phyloP scores from a whole-genome alignment of 495 filamentous ascomycete genomes.

The Xylaria acuta region DNA sequence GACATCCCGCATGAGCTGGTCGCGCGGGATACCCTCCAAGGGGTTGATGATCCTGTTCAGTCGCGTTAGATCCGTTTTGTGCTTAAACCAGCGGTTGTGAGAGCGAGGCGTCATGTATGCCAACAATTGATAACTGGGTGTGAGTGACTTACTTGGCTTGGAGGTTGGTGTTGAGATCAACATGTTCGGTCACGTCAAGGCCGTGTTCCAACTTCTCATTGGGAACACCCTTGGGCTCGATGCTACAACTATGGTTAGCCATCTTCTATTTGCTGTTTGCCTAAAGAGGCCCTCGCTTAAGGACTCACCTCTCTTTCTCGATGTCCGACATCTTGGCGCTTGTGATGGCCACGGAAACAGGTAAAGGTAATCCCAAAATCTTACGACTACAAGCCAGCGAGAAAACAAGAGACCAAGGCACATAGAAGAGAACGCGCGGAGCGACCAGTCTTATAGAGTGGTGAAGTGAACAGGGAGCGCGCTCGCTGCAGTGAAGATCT shows the following conservation, averaged over 20 bases:
- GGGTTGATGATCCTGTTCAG: constrained; percentile 61
- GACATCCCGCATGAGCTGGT: constrained; percentile 61
- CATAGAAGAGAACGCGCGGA: background rate
- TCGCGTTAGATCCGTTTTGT: constrained; percentile 24
- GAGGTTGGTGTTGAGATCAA: constrained; percentile 54
- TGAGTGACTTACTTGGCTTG: constrained; percentile 49
- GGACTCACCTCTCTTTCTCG: constrained; percentile 17
- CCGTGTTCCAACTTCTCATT: constrained; percentile 45
- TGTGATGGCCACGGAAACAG: constrained; percentile 11
- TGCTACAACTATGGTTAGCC: background rate
- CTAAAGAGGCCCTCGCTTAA: background rate
- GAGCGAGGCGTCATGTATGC: background rate
- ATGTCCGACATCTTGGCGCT: constrained; percentile 26
- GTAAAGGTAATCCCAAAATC: background rate
- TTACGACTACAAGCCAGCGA: constrained; percentile 9
- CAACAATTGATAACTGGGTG: background rate
- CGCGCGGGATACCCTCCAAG: constrained; percentile 59
- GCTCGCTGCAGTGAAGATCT: background rate
- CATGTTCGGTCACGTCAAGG: constrained; percentile 39
- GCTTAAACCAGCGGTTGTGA: background rate
- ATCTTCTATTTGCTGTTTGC: background rate
- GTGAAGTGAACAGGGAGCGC: background rate
- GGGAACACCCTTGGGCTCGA: constrained; percentile 43
- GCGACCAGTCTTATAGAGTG: constrained; percentile 12
- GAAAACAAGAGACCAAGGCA: background rate